Percentiles rank a stretch among this genome's conserved stretches.
These are phyloP conservation scores for Colletotrichum sp. DNA, from an alignment of 2,329 filamentous ascomycete species.

Conservation along the genomic window DNA sequence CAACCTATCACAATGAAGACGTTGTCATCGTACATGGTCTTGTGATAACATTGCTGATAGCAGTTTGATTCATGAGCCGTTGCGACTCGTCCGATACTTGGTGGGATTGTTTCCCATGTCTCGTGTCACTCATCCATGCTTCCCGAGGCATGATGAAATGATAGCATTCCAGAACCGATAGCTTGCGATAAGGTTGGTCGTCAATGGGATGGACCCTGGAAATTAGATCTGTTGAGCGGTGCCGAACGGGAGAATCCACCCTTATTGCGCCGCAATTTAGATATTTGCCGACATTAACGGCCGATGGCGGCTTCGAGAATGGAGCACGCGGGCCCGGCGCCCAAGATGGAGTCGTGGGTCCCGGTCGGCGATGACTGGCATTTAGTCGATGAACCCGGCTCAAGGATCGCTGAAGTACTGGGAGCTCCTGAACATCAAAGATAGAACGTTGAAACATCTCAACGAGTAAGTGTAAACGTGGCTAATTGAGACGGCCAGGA, in stretches of 20 bases:
- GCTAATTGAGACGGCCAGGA: not conserved
- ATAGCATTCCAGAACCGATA: not conserved
- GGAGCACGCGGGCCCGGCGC: not conserved
- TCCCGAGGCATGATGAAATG: not conserved
- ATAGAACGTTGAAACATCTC: not conserved
- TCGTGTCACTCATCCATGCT: not conserved
- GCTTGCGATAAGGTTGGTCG: not conserved
- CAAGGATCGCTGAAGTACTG: not conserved
- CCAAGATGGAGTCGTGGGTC: not conserved
- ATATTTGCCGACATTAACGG: not conserved
- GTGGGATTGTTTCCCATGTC: not conserved
- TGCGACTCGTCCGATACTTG: not conserved
- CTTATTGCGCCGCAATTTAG: not conserved
- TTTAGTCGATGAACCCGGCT: not conserved
- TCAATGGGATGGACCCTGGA: not conserved
- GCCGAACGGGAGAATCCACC: not conserved
- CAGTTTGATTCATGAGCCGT: not conserved
- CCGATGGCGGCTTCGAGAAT: not conserved
- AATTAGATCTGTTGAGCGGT: not conserved
- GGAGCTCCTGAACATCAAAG: not conserved
- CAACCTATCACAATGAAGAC: not conserved
- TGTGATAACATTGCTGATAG: not conserved
- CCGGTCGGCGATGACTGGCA: not conserved
- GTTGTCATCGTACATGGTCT: constrained; percentile 3
- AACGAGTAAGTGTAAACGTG: not conserved